Evolutionary conservation across 2,329 filamentous ascomycete species (phyloP), one percentile per base, ranked within the genome.

Genomic region (Claviceps humidiphila): DNA sequence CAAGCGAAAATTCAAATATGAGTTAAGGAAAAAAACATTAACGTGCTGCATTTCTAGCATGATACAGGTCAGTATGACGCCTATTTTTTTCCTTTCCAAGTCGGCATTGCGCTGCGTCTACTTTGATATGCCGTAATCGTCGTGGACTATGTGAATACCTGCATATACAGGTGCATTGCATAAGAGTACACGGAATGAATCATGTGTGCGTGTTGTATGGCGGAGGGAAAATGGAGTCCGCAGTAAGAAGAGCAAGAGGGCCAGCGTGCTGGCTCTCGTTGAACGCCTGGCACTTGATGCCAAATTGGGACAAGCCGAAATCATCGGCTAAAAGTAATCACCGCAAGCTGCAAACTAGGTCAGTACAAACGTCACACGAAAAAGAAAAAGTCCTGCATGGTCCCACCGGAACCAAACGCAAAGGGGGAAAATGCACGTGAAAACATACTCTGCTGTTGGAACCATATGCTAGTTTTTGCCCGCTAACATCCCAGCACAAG

Each of bases 391-490:
- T 17, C 14, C 17, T 34, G 44, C 26, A 46, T 47, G 26, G 30
- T 20, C 44, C 8, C 14, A 11, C 30, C 30, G 9, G 26, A 8
- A 37, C 8, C 2, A 24, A 2, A 26, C 8, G 39, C 17, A 37
- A 3, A 26, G n/a, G 14, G n/a, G 2, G 1, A 26, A 20, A 20
- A 39, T 22, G 9, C 13, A 26, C 22, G 16, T 13, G 11, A 24
- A 6, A 13, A 74, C 79, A 64, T 72, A 83, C 80, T 61, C 76
- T 69, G 58, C 75, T 82, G 58, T 81, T 82, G 5, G 77, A 75
- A 16, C 80, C 81, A 61, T 82, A 84, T 0, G 80, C 80, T 53
- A 84, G 67, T 58, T 78, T 81, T 56, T 79, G 74, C 5, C 81
- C 81, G 49, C 74, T 74, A 4, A 74, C 70, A 64, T 84, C 80